Percentiles rank a stretch among this genome's conserved stretches.
phyloP scores from a whole-genome alignment of 1,284 basidiomycete species.

The Afroboletus lepidellus region DNA sequence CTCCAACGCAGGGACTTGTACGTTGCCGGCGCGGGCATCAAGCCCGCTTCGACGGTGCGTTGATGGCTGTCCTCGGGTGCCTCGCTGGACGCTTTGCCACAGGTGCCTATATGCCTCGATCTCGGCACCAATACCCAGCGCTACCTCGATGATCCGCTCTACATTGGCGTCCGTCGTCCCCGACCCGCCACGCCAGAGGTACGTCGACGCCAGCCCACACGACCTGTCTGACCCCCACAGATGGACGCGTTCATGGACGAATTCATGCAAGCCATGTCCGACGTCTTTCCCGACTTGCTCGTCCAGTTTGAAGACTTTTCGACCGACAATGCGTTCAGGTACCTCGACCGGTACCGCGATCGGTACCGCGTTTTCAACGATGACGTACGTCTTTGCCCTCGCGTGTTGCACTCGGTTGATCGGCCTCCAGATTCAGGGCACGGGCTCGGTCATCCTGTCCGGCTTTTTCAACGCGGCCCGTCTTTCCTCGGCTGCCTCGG shows the following conservation, averaged over 20 bases:
- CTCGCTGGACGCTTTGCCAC: neutral
- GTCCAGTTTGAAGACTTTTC: conserved; percentile 85
- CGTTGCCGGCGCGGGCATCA: conserved; percentile 68
- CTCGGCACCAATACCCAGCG: conserved; percentile 79
- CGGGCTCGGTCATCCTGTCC: conserved; percentile 74
- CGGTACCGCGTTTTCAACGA: conserved; percentile 78
- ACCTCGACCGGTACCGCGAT: conserved; percentile 62
- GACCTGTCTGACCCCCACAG: conserved; percentile 31
- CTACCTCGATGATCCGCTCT: conserved; percentile 76
- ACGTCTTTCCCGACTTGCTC: conserved; percentile 69
- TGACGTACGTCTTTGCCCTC: conserved; percentile 50
- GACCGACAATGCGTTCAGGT: conserved; percentile 74
- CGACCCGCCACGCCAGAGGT: conserved; percentile 54
- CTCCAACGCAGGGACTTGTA: conserved; percentile 53
- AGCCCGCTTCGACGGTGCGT: conserved; percentile 49
- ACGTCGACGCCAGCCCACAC: neutral
- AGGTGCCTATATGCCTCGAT: conserved; percentile 70
- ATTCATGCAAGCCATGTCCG: conserved; percentile 72
- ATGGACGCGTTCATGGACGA: conserved; percentile 79
- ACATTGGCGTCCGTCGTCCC: conserved; percentile 68
- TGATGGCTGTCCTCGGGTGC: neutral
- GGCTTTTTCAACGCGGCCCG: conserved; percentile 80
- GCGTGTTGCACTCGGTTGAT: conserved; percentile 7
- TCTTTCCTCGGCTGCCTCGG: conserved; percentile 60
- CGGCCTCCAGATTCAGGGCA: conserved; percentile 54